Evolutionary conservation across 345 rosid genomes (phyloP).

Genomic region (Boechera stricta): DNA sequence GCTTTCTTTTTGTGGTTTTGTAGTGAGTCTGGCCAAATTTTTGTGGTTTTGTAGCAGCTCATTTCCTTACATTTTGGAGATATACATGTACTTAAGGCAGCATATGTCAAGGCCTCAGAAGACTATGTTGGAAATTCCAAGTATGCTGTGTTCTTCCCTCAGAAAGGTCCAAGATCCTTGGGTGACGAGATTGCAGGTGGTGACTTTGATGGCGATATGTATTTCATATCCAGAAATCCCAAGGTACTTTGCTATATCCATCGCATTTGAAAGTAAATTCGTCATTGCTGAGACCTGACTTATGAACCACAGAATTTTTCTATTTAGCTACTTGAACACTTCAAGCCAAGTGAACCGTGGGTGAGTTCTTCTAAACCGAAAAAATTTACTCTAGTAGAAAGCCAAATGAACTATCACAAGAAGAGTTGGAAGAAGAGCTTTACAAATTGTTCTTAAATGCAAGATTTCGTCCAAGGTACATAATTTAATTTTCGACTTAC

Average conservation of each 20-base stretch:
- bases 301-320: background rate
- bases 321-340: constrained; percentile 60
- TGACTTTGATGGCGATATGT: too few species aligned
- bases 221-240: background rate
- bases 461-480: constrained; percentile 67
- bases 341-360: constrained; percentile 61
- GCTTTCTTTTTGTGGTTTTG: constrained; percentile 10
- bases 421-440: constrained; percentile 66
- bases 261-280: background rate
- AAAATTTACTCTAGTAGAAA: constrained; percentile 20
- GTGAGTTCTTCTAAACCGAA: constrained; percentile 36
- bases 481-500: background rate
- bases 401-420: constrained; percentile 53
- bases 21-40: constrained; percentile 70
- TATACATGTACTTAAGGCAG: too few species aligned
- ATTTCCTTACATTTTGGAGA: too few species aligned
- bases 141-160: too few species aligned
- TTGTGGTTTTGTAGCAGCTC: constrained; percentile 1
- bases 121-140: too few species aligned
- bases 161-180: too few species aligned
- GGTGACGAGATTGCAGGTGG: too few species aligned
- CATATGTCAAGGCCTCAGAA: too few species aligned
- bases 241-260: constrained; percentile 35
- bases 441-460: constrained; percentile 57
- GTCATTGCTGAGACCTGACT: constrained; percentile 29